Base-by-base conservation (phyloP, 2,329 filamentous ascomycete species). In the Conoideocrella luteorostrata region DNA sequence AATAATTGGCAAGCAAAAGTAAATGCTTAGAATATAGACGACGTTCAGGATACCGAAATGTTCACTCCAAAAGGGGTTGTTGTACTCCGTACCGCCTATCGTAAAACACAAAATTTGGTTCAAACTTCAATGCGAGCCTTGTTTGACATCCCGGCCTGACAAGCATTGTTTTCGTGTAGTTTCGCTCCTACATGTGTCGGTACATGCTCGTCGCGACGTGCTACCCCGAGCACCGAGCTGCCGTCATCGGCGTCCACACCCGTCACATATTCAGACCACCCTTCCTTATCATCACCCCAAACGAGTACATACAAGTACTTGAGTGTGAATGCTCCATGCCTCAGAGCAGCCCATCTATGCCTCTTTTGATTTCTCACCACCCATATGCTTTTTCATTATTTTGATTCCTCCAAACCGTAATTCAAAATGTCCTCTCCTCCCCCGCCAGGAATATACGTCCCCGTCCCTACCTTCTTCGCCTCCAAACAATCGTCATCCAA, bases 381-480 rank as follows among this genome's bases (percentile, higher is more conserved):
- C 22, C 32, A 28, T 2, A 17, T 21, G 26, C 18, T 20, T 9
- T n/a, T n/a, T n/a, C n/a, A n/a, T n/a, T n/a, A n/a, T n/a, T n/a
- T n/a, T n/a, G n/a, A n/a, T n/a, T n/a, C n/a, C n/a, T n/a, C n/a
- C n/a, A n/a, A n/a, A n/a, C n/a, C n/a, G n/a, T n/a, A n/a, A n/a
- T 13, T 4, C 17, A 28, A 26, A 17, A 44, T 44, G 45, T 36
- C 39, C 10, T 36, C 61, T 47, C 75, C 75, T 32, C 74, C 75
- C 22, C 68, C 71, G 35, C 67, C 71, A 37, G 77, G 77, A 50
- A 71, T 80, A 53, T 79, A 75, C 55, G 76, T 80, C 46, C 76
- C 76, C 34, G 71, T 80, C 34, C 80, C 80, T 5, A 84, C 80
- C 39, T 84, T 84, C 68, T 84, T 82, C 67, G 71, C 51, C 30